These are phyloP conservation scores for Aristolochia californica DNA, from an alignment of 164 flowering plant species.

Conservation along the genomic window DNA sequence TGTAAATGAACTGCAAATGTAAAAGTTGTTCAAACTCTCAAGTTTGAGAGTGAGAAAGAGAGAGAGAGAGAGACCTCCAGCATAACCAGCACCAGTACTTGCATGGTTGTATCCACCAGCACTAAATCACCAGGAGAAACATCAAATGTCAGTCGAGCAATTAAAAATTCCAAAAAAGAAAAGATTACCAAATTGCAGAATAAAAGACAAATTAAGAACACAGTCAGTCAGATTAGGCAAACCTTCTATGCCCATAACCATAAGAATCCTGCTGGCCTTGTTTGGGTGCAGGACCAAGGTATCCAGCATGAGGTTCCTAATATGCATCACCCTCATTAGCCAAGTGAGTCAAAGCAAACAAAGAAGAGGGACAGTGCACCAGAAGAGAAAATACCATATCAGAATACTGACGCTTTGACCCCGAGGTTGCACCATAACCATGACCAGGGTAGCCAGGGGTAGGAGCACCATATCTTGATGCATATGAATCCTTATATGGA, in stretches of 20 bases:
- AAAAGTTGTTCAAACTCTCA: no score
- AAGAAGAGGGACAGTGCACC: not conserved
- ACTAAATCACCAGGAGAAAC: slow-evolving; percentile 10
- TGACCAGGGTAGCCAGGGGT: slow-evolving; percentile 12
- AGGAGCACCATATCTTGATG: slow-evolving; percentile 15
- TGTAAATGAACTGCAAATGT: no score
- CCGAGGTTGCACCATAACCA: slow-evolving; percentile 20
- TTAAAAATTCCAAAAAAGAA: not conserved
- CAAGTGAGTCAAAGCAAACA: not conserved
- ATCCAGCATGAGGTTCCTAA: slow-evolving; percentile 43
- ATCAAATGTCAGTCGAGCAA: not conserved
- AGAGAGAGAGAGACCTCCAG: slow-evolving; percentile 18
- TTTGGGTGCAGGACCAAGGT: slow-evolving; percentile 14
- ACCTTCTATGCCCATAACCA: slow-evolving; percentile 25
- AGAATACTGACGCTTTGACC: slow-evolving; percentile 19
- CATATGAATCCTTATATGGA: slow-evolving; percentile 16
- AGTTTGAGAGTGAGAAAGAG: no score
- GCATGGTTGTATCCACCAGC: slow-evolving; percentile 19
- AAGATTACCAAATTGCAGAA: not conserved
- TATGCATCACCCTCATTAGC: slow-evolving; percentile 3
- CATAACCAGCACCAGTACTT: slow-evolving; percentile 15
- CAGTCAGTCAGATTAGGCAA: not conserved
- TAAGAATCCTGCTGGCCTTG: slow-evolving; percentile 12
- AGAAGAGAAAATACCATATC: slow-evolving; percentile 19
- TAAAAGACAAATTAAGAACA: not conserved